Conservation (phyloP, 2,329 filamentous ascomycete genomes). For the Chrysosphaeria jannelii region DNA sequence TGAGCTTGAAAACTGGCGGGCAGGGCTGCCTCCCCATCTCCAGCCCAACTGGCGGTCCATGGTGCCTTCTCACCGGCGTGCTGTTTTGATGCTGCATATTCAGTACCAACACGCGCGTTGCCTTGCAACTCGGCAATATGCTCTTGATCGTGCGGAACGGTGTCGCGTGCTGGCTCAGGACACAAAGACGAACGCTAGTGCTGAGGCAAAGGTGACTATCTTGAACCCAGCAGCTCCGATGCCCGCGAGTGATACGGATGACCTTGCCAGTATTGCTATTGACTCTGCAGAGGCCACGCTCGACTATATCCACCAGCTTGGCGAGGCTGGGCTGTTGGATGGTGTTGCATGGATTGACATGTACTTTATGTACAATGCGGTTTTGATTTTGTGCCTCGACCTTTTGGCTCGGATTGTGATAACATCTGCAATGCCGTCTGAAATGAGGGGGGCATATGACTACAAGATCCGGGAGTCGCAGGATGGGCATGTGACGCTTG, state of each 20-base stretch:
- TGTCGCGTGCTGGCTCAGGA: conserved; percentile 1
- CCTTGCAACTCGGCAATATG: conserved; percentile 5
- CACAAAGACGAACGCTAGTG: background rate
- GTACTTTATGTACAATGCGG: conserved; percentile 9
- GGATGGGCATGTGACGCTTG: background rate
- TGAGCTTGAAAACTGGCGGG: conserved; percentile 11
- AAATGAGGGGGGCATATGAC: background rate
- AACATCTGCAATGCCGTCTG: background rate
- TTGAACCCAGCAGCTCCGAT: too few relatives aligned
- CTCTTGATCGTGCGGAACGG: conserved; percentile 2
- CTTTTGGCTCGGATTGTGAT: conserved; percentile 2
- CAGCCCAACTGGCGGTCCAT: conserved; percentile 11
- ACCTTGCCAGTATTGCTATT: conserved; percentile 7
- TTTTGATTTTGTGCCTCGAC: conserved; percentile 4
- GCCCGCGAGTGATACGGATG: background rate
- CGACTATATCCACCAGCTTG: conserved; percentile 9
- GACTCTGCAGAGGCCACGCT: conserved; percentile 10
- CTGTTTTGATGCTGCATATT: conserved; percentile 11
- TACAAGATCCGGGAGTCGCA: background rate
- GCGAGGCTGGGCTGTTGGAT: conserved; percentile 10
- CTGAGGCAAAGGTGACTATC: background rate
- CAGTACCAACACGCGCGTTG: conserved; percentile 12
- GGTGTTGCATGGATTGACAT: conserved; percentile 12
- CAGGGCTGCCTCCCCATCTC: conserved; percentile 8
- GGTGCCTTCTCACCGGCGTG: conserved; percentile 11